Conservation (phyloP, 2,329 filamentous ascomycete species). For the Diaporthe humulicola region DNA sequence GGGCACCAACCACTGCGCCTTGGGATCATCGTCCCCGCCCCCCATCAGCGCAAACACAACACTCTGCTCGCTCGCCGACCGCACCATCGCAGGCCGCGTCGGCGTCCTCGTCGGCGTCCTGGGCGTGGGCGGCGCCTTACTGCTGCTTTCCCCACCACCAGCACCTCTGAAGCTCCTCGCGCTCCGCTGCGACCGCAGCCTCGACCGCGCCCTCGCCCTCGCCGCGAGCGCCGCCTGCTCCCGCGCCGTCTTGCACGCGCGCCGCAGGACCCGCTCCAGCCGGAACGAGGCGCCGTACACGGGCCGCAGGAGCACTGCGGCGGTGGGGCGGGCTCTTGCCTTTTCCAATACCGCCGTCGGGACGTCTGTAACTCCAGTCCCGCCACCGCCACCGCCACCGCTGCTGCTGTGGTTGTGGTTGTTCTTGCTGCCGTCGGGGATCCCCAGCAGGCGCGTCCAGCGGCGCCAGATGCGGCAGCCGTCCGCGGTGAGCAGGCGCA, state of each 20-base stretch:
- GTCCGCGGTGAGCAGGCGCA: conserved; percentile 45
- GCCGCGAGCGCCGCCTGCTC: conserved; percentile 10
- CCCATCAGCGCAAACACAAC: conserved; percentile 8
- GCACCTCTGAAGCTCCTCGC: neutral
- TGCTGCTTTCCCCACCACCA: neutral
- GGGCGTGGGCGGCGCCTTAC: neutral
- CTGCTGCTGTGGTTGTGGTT: no score
- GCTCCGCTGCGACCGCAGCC: neutral
- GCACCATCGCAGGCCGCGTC: neutral
- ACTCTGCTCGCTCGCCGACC: conserved; percentile 2
- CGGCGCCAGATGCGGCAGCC: conserved; percentile 50
- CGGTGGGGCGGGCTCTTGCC: conserved; percentile 38
- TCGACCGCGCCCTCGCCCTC: neutral
- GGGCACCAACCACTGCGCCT: conserved; percentile 32
- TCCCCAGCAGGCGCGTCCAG: conserved; percentile 49
- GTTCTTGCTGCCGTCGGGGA: conserved; percentile 18
- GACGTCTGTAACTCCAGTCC: conserved; percentile 33
- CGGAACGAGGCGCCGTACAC: conserved; percentile 48
- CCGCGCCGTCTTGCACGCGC: conserved; percentile 42
- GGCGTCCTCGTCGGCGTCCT: neutral
- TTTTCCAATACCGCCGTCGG: conserved; percentile 42
- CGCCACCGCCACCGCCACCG: neutral
- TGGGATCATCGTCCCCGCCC: neutral
- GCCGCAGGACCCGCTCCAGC: conserved; percentile 49
- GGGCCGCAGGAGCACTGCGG: conserved; percentile 44